phyloP scores from a whole-genome alignment of 139 green algal species.

The Coelastrella sp. region DNA sequence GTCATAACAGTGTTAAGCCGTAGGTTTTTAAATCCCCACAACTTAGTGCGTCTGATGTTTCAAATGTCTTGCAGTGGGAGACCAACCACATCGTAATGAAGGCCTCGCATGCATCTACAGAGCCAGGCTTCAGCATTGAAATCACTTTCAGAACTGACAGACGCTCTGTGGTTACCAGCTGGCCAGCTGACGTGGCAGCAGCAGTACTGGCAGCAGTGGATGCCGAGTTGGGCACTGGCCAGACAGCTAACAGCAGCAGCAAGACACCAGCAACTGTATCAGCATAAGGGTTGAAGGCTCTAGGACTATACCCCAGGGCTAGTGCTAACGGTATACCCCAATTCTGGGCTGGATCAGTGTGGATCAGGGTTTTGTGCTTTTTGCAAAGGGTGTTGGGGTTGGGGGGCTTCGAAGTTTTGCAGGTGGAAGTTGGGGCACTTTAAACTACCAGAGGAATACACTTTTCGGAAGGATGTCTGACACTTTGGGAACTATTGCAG shows the following conservation, averaged over 20 bases:
- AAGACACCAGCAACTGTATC: conserved; percentile 7
- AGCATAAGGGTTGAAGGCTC: not conserved
- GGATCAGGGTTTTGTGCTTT: too few species aligned
- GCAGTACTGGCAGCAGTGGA: conserved; percentile 37
- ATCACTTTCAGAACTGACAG: conserved; percentile 49
- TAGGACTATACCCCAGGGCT: too few species aligned
- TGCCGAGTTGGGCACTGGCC: not conserved
- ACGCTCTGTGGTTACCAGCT: conserved; percentile 5
- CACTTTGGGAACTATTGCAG: too few species aligned
- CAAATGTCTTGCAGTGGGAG: conserved; percentile 27
- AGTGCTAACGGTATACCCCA: too few species aligned
- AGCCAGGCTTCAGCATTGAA: conserved; percentile 34
- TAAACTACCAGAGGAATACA: too few species aligned
- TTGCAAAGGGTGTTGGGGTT: too few species aligned
- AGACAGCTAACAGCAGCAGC: not conserved
- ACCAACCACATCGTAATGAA: conserved; percentile 47
- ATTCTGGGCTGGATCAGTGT: too few species aligned
- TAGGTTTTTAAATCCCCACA: too few species aligned
- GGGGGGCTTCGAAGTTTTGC: too few species aligned
- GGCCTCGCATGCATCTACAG: not conserved
- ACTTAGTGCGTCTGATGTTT: not conserved
- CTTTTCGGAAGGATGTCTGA: too few species aligned
- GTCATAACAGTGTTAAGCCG: too few species aligned
- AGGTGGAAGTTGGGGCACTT: too few species aligned
- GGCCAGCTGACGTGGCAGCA: conserved; percentile 35